These are phyloP conservation scores for Coniferiporia weirii DNA, from an alignment of 1,284 basidiomycete genomes.

Conservation along the genomic window DNA sequence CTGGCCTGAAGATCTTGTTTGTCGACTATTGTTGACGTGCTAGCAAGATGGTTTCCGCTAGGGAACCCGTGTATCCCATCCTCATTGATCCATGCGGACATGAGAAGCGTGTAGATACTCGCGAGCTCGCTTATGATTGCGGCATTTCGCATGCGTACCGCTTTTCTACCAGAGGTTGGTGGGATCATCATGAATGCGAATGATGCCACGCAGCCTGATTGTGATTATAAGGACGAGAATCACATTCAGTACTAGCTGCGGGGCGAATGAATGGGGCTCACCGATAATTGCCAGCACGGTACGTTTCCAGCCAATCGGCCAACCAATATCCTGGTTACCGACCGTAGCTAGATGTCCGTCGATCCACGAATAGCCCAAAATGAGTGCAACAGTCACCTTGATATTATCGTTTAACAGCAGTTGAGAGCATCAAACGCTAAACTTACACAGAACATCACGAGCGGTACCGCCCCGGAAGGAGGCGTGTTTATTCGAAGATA, in stretches of 20 bases:
- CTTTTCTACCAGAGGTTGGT: constrained; percentile 42
- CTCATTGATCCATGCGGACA: constrained; percentile 39
- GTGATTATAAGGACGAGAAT: neutral
- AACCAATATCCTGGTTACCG: constrained; percentile 49
- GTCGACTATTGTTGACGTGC: neutral
- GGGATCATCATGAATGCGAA: constrained; percentile 47
- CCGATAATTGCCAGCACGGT: constrained; percentile 42
- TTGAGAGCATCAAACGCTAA: neutral
- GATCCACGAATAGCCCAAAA: constrained; percentile 59
- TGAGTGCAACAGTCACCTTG: constrained; percentile 38
- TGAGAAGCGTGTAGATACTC: constrained; percentile 37
- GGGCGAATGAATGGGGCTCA: constrained; percentile 17
- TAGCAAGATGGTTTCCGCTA: neutral
- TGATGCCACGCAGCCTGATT: constrained; percentile 37
- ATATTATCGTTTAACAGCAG: no score
- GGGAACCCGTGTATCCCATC: constrained; percentile 11
- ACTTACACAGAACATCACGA: constrained; percentile 35
- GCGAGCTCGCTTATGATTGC: constrained; percentile 34
- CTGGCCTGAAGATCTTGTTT: no score
- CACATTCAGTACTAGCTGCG: neutral
- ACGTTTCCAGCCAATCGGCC: constrained; percentile 48
- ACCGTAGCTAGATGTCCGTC: constrained; percentile 44
- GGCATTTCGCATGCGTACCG: constrained; percentile 43
- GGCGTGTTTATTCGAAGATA: constrained; percentile 49
- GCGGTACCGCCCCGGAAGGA: constrained; percentile 34